These are phyloP conservation scores for Exophiala viscosa DNA, from an alignment of 2,329 filamentous ascomycete species.

Conservation along the genomic window DNA sequence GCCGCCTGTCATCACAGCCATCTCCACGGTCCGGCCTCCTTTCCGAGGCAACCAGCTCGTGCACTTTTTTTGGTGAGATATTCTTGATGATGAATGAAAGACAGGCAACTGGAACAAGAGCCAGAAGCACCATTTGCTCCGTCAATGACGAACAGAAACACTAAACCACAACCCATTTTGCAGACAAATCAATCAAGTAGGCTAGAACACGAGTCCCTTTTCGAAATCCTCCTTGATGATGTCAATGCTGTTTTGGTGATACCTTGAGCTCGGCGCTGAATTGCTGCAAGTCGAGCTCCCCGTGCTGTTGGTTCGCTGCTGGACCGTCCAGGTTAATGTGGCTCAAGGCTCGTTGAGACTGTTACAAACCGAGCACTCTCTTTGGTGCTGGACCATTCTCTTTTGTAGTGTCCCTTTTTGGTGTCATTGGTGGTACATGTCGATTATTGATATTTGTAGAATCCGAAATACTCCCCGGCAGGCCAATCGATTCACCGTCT, in stretches of 20 bases:
- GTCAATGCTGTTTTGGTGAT: background rate
- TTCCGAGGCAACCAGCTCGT: background rate
- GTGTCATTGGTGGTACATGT: slow-evolving; percentile 17
- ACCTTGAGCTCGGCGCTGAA: slow-evolving; percentile 20
- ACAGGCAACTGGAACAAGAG: background rate
- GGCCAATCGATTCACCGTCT: slow-evolving; percentile 12
- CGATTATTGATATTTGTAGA: slow-evolving; percentile 5
- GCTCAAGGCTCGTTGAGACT: slow-evolving; percentile 12
- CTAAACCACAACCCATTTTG: background rate
- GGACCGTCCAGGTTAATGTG: slow-evolving; percentile 22
- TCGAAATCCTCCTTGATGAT: background rate
- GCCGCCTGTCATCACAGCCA: background rate
- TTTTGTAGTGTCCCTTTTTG: slow-evolving; percentile 12
- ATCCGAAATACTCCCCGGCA: background rate
- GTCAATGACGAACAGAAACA: background rate
- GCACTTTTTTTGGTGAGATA: background rate
- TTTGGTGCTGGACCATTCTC: slow-evolving; percentile 14
- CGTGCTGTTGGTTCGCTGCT: slow-evolving; percentile 20
- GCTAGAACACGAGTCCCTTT: background rate
- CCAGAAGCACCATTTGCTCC: background rate
- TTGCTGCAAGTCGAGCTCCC: slow-evolving; percentile 26
- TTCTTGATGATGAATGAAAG: background rate
- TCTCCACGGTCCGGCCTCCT: background rate
- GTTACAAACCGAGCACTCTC: slow-evolving; percentile 13
- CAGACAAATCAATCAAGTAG: slow-evolving; percentile 1